Conservation (phyloP, 2,329 filamentous ascomycete genomes). For the Alternaria triticina region DNA sequence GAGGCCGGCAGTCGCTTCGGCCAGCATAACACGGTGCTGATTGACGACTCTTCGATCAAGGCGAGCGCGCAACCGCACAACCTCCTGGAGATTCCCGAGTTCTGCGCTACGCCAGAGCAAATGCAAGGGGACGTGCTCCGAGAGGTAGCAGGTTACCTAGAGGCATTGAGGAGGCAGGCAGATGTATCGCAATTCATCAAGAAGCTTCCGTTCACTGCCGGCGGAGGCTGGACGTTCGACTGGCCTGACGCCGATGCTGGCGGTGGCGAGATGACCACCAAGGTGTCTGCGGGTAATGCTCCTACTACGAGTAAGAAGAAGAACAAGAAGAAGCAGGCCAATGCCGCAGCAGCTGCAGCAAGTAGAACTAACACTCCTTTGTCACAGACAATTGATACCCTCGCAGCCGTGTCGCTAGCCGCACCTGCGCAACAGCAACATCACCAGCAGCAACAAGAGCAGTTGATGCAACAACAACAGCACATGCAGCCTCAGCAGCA, state of each 20-base stretch:
- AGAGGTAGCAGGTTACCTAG: slow-evolving; percentile 61
- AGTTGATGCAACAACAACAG: not conserved
- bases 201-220: slow-evolving; percentile 35
- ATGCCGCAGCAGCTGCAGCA: not conserved
- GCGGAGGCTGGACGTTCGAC: slow-evolving; percentile 35
- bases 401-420: slow-evolving; percentile 8
- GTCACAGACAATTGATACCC: slow-evolving; percentile 4
- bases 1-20: slow-evolving; percentile 63
- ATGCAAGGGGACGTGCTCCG: slow-evolving; percentile 54
- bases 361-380: slow-evolving; percentile 5
- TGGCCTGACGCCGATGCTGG: slow-evolving; percentile 26
- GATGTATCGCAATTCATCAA: slow-evolving; percentile 70
- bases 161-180: slow-evolving; percentile 56
- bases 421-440: slow-evolving; percentile 3
- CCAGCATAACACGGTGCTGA: slow-evolving; percentile 85
- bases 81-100: slow-evolving; percentile 80
- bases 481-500: not conserved
- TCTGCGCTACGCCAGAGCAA: slow-evolving; percentile 57
- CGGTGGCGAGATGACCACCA: slow-evolving; percentile 19
- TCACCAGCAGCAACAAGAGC: not conserved
- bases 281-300: slow-evolving; percentile 6
- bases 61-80: slow-evolving; percentile 84
- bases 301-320: slow-evolving; percentile 13
- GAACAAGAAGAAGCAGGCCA: slow-evolving; percentile 14
- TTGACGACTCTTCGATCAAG: slow-evolving; percentile 86